Conservation (phyloP, 192 early-diverging fungal species). For the Coemansia sp. region DNA sequence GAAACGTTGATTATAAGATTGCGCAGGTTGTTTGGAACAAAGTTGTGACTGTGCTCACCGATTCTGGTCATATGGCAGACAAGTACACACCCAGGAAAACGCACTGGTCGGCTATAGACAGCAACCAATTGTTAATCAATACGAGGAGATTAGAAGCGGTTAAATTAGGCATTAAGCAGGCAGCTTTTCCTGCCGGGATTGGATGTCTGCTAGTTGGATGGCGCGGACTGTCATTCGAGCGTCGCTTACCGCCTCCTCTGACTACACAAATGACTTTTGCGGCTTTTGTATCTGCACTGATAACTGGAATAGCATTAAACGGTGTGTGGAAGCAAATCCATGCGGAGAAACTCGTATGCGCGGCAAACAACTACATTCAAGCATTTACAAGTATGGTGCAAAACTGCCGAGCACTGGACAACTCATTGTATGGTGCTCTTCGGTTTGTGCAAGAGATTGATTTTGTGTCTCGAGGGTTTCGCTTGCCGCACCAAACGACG, state of each 20-base stretch:
- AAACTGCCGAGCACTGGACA: constrained; percentile 23
- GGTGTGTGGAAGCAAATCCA: background rate
- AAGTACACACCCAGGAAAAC: constrained; percentile 29
- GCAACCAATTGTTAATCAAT: background rate
- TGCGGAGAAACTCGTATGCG: background rate
- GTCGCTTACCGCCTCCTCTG: background rate
- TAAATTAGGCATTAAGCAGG: background rate
- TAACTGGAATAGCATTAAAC: background rate
- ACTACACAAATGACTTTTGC: background rate
- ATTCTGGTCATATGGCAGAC: constrained; percentile 31
- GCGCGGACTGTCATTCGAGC: background rate
- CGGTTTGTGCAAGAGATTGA: constrained; percentile 32
- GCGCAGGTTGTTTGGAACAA: background rate
- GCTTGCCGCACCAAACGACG: constrained; percentile 9
- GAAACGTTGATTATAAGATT: background rate
- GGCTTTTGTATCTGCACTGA: background rate
- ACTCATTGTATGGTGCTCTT: constrained; percentile 21
- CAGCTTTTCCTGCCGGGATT: background rate
- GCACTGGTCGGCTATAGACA: background rate
- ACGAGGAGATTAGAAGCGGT: background rate
- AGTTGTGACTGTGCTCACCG: constrained; percentile 7
- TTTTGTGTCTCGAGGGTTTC: constrained; percentile 30
- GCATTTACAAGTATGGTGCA: constrained; percentile 2
- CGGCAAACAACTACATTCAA: background rate
- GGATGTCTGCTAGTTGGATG: constrained; percentile 4